Percentiles rank a stretch among this genome's conserved stretches.
Conservation (phyloP, 305 asterid species). For the Solanum hybrid region DNA sequence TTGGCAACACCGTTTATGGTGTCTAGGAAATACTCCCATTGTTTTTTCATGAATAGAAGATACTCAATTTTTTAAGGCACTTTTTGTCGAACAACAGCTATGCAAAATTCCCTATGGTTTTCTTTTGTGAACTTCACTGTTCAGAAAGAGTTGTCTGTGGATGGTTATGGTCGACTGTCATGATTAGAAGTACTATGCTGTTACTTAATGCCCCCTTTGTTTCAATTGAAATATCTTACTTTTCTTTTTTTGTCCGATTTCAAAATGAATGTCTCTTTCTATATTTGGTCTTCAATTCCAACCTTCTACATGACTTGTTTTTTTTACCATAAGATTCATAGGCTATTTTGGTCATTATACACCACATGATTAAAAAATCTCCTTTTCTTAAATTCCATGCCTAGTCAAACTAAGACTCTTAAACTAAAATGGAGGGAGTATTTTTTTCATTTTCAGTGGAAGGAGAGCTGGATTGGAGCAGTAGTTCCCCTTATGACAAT, state of each 20-base stretch:
- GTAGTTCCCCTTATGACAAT: background rate
- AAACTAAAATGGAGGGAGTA: background rate
- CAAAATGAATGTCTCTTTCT: background rate
- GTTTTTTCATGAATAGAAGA: background rate
- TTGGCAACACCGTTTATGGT: background rate
- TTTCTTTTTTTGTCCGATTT: background rate
- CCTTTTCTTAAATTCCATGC: background rate
- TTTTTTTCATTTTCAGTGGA: background rate
- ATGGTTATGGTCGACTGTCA: background rate
- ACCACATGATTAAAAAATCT: background rate
- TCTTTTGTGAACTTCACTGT: background rate
- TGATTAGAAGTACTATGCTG: background rate
- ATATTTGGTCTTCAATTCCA: background rate
- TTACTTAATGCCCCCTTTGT: background rate
- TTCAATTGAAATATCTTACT: background rate
- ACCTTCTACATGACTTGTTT: background rate
- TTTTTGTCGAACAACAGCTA: background rate
- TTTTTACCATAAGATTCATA: background rate
- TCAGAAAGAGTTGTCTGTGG: background rate
- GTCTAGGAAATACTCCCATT: background rate
- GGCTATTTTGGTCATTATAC: background rate
- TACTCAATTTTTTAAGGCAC: background rate
- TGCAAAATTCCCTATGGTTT: background rate
- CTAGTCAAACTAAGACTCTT: background rate
- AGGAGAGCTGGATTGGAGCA: background rate